Base-by-base conservation (phyloP, 257 asterid species). In the Dorcoceras hygrometricum region DNA sequence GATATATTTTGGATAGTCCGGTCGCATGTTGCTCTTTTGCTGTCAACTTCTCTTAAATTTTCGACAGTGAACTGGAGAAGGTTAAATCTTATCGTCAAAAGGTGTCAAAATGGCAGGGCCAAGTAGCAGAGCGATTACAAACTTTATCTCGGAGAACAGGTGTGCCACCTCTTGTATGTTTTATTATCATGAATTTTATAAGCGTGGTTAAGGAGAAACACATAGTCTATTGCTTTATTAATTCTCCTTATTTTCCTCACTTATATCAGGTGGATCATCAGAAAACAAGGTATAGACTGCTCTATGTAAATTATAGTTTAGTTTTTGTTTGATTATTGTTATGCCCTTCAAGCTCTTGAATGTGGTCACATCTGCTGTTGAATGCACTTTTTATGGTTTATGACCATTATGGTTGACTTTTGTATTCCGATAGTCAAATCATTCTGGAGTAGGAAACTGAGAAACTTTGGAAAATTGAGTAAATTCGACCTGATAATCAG, bases 41-140 rank as follows among this genome's bases (percentile, higher is more conserved):
- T 39, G 18, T 39, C 50, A 57, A 53, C 68, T 71, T 65, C 73
- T 43, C 73, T 43, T 57, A 23, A 62, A 58, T 66, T 71, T 76
- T 59, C 66, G 54, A 69, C 86, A 94, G 99, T 76, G 97, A 94
- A 80, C 74, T 78, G 67, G 96, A 84, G 83, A 94, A 88, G 90
- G 99, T 87, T 85, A 88, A 87, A 81, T 85, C 92, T 62, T 79
- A 85, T 70, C 93, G 95, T 60, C 82, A 78, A 66, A 90, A 87
- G 81, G 86, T 94, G 77, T 78, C 87, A 61, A 78, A 83, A 51
- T 90, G 99, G 97, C 96, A 88, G 83, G 75, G 77, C 57, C 95
- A 90, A 78, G 90, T 94, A 60, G 82, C 95, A 22, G 97, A 87
- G 62, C 87, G 99, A 69, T 73, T 94, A 63, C 89, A 80, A 76